phyloP scores from a whole-genome alignment of 2,329 filamentous ascomycete genomes.

The Botryotinia convoluta region DNA sequence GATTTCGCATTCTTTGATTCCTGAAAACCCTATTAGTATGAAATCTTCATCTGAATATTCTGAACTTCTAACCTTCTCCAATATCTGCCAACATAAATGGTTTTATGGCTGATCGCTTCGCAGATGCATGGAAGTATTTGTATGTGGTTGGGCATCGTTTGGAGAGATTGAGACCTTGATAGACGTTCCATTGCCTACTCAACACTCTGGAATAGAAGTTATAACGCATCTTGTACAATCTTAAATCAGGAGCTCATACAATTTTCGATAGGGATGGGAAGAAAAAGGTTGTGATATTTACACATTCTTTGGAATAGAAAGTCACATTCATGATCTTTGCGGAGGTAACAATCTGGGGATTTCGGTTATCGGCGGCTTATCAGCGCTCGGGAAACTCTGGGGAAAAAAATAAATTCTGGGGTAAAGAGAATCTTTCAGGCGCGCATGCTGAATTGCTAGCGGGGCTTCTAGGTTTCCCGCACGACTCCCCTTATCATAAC shows the following conservation, averaged over 20 bases:
- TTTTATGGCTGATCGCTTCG: constrained; percentile 55
- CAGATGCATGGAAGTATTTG: constrained; percentile 33
- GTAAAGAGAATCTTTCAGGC: constrained; percentile 5
- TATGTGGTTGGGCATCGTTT: constrained; percentile 24
- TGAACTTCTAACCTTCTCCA: constrained; percentile 63
- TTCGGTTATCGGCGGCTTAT: constrained; percentile 27
- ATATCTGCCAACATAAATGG: constrained; percentile 83
- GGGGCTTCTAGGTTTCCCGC: neutral
- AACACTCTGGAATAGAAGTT: constrained; percentile 51
- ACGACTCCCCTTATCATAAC: neutral
- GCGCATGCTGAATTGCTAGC: neutral
- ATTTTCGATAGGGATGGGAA: neutral
- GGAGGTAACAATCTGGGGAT: constrained; percentile 24
- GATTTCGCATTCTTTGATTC: constrained; percentile 96
- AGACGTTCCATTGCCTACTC: constrained; percentile 51
- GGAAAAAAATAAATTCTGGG: constrained; percentile 5
- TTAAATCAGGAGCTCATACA: neutral
- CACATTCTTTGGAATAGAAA: constrained; percentile 5
- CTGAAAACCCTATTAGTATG: constrained; percentile 46
- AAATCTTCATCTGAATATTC: neutral
- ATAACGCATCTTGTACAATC: constrained; percentile 50
- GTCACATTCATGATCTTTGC: constrained; percentile 1
- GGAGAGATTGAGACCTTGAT: constrained; percentile 35
- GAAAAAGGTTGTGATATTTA: neutral
- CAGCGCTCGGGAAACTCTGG: constrained; percentile 8